Conservation (phyloP, 768 basidiomycete genomes). For the Fomitopsis serialis region DNA sequence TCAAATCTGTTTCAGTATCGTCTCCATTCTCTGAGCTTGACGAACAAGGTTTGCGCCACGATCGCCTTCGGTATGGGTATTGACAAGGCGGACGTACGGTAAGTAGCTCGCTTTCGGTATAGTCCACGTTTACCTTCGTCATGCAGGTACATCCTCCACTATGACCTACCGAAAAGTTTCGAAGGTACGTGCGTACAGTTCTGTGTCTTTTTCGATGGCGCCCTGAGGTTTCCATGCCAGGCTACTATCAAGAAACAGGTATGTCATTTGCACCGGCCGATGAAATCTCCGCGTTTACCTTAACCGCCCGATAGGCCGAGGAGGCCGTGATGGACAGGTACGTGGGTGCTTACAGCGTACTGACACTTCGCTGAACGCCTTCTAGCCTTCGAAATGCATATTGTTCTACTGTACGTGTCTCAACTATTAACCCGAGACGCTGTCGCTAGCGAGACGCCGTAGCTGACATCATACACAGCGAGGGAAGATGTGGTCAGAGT, state of each 20-base stretch:
- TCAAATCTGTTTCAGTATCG: not conserved
- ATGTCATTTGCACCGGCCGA: not conserved
- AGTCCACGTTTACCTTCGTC: not conserved
- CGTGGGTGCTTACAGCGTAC: conserved; percentile 11
- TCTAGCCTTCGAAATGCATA: conserved; percentile 72
- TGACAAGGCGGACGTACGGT: conserved; percentile 77
- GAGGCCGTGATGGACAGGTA: conserved; percentile 73
- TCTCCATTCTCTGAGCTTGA: not conserved
- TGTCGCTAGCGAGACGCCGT: not conserved
- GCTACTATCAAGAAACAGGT: conserved; percentile 86
- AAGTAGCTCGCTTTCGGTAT: conserved; percentile 3
- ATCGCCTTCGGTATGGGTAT: conserved; percentile 87
- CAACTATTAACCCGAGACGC: too few relatives aligned
- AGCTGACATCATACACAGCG: conserved; percentile 34
- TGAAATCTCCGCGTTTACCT: not conserved
- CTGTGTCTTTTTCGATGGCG: too few relatives aligned
- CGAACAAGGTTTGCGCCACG: conserved; percentile 62
- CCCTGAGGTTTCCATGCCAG: conserved; percentile 28
- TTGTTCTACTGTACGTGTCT: conserved; percentile 68
- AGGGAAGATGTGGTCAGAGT: conserved; percentile 67
- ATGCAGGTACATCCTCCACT: conserved; percentile 70
- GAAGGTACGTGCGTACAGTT: conserved; percentile 45
- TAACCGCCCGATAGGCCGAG: conserved; percentile 43
- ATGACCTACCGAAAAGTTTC: conserved; percentile 76
- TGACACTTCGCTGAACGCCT: too few relatives aligned